Base-by-base conservation (phyloP, 768 basidiomycete genomes). In the Mycena vulgaris region DNA sequence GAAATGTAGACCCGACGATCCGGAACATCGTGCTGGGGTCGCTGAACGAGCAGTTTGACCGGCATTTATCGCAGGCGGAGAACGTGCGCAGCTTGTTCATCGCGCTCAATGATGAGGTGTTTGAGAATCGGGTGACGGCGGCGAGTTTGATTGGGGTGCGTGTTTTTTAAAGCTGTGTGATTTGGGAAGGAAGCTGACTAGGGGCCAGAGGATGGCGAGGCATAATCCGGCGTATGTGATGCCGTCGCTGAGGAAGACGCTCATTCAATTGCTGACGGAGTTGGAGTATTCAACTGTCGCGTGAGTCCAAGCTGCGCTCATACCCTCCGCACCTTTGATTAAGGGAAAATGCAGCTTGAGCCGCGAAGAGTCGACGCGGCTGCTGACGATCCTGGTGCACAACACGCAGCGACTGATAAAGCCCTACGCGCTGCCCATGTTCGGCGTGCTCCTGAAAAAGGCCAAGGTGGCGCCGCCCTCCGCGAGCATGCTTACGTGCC, bases 181-280 rank as follows among this genome's bases (percentile, higher is more conserved):
- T 14, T 51, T 3, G n/a, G n/a, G 3, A 7, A 19, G 6, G 21
- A 31, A 31, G 10, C 27, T 42, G 30, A 56, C 28, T 9, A 4
- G 35, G 23, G 21, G 11, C n/a, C 49, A 73, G 72, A 91, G 98
- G 30, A 89, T 99, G 39, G 95, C 97, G 4, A 89, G 90, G 72
- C 95, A 97, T 81, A 99, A 99, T 76, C 98, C 98, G 0, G 98
- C 98, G n/a, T 98, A 98, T 83, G 97, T 99, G 35, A 99, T 99
- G 95, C 97, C 98, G 13, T 95, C 95, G 8, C 85, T 99, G 28
- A 89, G 98, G 52, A 99, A 99, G 81, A 92, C 96, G 1, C 85
- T 99, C 67, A 98, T 99, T 62, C 97, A 99, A 78, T 88, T 99
- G 10, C 84, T 99, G 69, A 99, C 98, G 1, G 98, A 99, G 82